A percentile compares a stretch with the other conserved stretches of the same genome.
Conservation (phyloP, 2,329 filamentous ascomycete species). For the Ophiostoma perfectum region DNA sequence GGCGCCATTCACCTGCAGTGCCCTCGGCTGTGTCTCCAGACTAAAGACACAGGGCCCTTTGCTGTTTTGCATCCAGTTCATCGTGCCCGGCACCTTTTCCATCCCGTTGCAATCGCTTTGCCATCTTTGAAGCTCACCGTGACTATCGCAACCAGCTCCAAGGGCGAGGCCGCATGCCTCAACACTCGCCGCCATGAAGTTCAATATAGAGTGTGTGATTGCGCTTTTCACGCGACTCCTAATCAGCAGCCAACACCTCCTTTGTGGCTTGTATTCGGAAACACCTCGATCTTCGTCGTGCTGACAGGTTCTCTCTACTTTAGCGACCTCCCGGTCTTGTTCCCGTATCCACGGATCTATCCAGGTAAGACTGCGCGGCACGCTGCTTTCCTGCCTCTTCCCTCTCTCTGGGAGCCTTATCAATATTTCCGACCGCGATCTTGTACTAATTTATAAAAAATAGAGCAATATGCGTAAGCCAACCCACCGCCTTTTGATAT, state of each 20-base stretch:
- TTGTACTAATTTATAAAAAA: background rate
- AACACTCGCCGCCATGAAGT: slow-evolving; percentile 39
- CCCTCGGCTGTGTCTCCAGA: background rate
- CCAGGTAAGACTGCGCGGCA: slow-evolving; percentile 22
- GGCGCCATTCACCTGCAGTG: background rate
- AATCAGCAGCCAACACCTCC: too few relatives aligned
- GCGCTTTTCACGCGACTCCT: too few relatives aligned
- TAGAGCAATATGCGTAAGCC: slow-evolving; percentile 49
- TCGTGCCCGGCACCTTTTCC: background rate
- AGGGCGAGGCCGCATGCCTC: slow-evolving; percentile 6
- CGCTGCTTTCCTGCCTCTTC: background rate
- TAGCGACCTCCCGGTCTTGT: slow-evolving; percentile 53
- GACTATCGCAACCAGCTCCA: background rate
- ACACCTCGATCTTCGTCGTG: background rate
- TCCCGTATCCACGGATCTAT: slow-evolving; percentile 56
- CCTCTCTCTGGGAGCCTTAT: too few relatives aligned
- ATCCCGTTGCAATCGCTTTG: background rate
- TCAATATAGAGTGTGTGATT: slow-evolving; percentile 45
- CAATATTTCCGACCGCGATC: background rate
- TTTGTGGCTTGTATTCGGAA: background rate
- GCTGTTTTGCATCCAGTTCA: background rate
- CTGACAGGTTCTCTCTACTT: background rate
- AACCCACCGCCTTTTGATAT: background rate
- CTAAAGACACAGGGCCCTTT: background rate
- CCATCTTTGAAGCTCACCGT: background rate